Evolutionary conservation across 2,329 filamentous ascomycete genomes (phyloP).

Genomic region (Aspergillus sp.): DNA sequence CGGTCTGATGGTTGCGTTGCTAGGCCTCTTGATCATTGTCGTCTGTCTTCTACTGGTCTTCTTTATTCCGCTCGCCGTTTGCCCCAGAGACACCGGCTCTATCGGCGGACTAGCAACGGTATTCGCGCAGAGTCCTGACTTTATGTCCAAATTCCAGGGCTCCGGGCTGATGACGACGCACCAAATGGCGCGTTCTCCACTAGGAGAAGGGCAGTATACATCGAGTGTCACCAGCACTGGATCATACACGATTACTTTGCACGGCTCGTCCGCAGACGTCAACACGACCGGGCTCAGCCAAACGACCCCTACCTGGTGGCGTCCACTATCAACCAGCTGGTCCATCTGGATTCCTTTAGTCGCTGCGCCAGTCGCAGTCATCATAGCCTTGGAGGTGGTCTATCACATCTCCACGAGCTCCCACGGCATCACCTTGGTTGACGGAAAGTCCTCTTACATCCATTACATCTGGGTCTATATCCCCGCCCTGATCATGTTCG

Average conservation of each 20-base stretch:
- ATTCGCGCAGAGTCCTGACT: not conserved
- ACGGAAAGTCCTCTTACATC: conserved; percentile 14
- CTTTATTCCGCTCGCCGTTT: not conserved
- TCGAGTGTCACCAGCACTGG: too few species aligned
- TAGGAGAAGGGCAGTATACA: too few species aligned
- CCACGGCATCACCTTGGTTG: not conserved
- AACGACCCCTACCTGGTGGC: too few species aligned
- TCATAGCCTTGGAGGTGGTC: not conserved
- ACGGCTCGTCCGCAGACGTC: too few species aligned
- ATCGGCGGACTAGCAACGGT: not conserved
- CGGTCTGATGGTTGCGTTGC: not conserved
- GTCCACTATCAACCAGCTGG: not conserved
- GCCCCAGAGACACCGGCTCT: not conserved
- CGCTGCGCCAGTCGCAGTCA: not conserved
- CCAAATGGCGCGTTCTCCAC: too few species aligned
- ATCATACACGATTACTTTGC: too few species aligned
- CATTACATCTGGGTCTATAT: conserved; percentile 23
- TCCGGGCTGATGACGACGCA: too few species aligned
- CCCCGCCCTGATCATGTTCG: conserved; percentile 20
- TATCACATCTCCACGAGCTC: not conserved
- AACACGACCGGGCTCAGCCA: too few species aligned
- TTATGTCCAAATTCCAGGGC: not conserved
- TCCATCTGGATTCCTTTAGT: not conserved
- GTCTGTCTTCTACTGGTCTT: not conserved
- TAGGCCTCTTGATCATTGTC: not conserved